These are phyloP conservation scores for Ampelocalamus luodianensis DNA, from an alignment of 176 grass and related monocot genomes.

Conservation along the genomic window DNA sequence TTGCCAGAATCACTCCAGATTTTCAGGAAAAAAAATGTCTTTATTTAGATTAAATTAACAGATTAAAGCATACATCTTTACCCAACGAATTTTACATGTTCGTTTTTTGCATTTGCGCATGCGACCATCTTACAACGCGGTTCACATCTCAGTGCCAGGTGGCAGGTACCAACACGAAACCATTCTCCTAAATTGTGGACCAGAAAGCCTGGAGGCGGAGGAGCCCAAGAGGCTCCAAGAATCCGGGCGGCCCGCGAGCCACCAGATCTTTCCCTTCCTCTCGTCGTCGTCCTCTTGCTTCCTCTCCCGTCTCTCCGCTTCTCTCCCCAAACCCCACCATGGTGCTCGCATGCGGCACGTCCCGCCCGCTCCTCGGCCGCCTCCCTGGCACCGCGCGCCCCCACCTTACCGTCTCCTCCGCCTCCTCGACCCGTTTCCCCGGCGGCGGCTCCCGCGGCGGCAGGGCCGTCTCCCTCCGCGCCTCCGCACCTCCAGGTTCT, in stretches of 20 bases:
- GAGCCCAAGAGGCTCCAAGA: background rate
- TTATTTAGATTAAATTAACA: background rate
- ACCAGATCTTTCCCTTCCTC: conserved; percentile 30
- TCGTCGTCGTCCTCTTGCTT: background rate
- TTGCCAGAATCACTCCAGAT: no score
- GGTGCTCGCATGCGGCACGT: conserved; percentile 52
- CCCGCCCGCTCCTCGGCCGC: conserved; percentile 38
- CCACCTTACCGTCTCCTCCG: conserved; percentile 39
- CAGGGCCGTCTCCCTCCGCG: conserved; percentile 37
- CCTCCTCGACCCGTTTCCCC: conserved; percentile 45
- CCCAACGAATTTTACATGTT: no score
- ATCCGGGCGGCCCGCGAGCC: conserved; percentile 23
- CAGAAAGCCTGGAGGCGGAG: background rate
- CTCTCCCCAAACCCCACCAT: conserved; percentile 21
- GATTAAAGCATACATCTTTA: background rate
- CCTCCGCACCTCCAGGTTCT: conserved; percentile 35
- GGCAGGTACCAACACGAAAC: background rate
- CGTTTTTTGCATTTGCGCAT: background rate
- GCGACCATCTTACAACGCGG: no score
- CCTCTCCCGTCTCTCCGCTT: background rate
- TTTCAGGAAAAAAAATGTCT: background rate
- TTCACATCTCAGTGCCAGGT: background rate
- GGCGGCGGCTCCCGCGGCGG: background rate
- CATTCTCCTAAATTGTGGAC: conserved; percentile 16
- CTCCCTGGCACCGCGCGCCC: background rate